These are phyloP conservation scores for Aspergillus sojae DNA, from an alignment of 2,329 filamentous ascomycete species.

Conservation along the genomic window DNA sequence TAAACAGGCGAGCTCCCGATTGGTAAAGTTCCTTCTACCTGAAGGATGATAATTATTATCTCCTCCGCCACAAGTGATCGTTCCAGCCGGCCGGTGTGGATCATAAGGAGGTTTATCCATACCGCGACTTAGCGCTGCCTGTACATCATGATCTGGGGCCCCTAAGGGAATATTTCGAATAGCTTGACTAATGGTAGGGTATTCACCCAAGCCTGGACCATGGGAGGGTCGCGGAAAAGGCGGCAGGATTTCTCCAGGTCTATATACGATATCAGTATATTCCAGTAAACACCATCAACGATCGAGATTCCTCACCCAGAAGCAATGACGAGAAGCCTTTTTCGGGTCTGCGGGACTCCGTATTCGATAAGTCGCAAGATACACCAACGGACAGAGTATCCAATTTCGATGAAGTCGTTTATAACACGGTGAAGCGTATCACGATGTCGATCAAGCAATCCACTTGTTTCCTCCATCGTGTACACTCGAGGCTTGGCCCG, in stretches of 20 bases:
- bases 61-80: slow-evolving; percentile 66
- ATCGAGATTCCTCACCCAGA: slow-evolving; percentile 49
- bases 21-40: slow-evolving; percentile 65
- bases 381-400: slow-evolving; percentile 73
- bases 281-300: not conserved
- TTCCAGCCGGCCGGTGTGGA: slow-evolving; percentile 53
- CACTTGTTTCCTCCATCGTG: slow-evolving; percentile 79
- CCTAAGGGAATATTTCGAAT: slow-evolving; percentile 45
- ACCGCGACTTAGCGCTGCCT: slow-evolving; percentile 21
- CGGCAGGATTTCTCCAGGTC: slow-evolving; percentile 72
- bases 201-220: slow-evolving; percentile 36
- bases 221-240: slow-evolving; percentile 67
- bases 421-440: slow-evolving; percentile 64
- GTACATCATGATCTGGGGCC: slow-evolving; percentile 48
- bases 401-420: slow-evolving; percentile 63
- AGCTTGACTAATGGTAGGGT: slow-evolving; percentile 45
- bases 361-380: slow-evolving; percentile 56
- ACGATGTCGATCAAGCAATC: slow-evolving; percentile 58
- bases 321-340: slow-evolving; percentile 56
- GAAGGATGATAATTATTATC: slow-evolving; percentile 68
- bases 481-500: slow-evolving; percentile 66
- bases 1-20: slow-evolving; percentile 68
- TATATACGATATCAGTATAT: slow-evolving; percentile 30
- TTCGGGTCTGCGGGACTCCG: slow-evolving; percentile 53
- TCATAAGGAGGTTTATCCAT: slow-evolving; percentile 46